Evolutionary conservation across 257 asterid species (phyloP), one percentile per base, ranked within the genome.

Genomic region (Lithospermum erythrorhizon): DNA sequence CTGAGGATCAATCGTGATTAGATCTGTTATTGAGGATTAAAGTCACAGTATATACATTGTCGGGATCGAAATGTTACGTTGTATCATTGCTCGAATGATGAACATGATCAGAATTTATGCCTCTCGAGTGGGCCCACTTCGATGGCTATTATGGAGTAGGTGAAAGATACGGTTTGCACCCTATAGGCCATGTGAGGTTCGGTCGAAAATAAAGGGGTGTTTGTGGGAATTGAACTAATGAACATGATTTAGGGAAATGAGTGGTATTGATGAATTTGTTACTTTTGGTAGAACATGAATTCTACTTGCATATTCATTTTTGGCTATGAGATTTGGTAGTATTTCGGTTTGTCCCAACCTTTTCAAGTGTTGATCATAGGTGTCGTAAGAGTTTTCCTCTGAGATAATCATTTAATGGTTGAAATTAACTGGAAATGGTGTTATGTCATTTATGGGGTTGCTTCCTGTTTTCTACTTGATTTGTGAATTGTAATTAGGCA

Each of bases 201-300:
- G 29, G 54, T 21, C 47, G 5, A 6, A 22, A 47, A 37, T 37
- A 37, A 37, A 37, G 48, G 66, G 61, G 70, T 25, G 52, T 49
- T 55, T 52, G 52, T 32, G 64, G 32, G 51, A 56, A 29, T 21
- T 2, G 45, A 32, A 32, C 8, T 32, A 32, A 5, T 32, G 17
- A 61, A 53, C 63, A 30, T 66, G 68, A 27, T 66, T 66, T 53
- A 21, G 62, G 58, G 66, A 21, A 64, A 69, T 68, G 63, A 68
- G 52, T 55, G 73, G 63, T 68, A 61, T 68, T 37, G 74, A 65
- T 68, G 78, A 69, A 65, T 49, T 65, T 65, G 62, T 48, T 63
- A 57, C 29, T 62, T 48, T 53, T 47, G 61, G 55, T 30, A 29
- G 52, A 62, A 57, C 61, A 15, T 11, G 15, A 30, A 23, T 20